phyloP scores from a whole-genome alignment of 805 yeast genomes.

The Metschnikowia koreensis region DNA sequence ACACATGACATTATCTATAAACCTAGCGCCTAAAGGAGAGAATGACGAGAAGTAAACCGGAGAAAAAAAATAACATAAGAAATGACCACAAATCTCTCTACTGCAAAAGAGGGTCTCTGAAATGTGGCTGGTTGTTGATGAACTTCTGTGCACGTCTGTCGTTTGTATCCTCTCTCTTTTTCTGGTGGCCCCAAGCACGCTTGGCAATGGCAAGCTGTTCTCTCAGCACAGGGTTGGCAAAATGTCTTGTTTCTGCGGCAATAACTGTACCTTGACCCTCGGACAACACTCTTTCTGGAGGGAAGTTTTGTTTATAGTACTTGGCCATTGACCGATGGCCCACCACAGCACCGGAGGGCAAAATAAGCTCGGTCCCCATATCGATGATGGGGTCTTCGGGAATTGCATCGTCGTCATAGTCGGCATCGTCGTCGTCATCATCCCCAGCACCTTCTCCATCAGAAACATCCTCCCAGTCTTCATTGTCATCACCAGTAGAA shows the following conservation, averaged over 20 bases:
- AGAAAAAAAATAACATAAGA: too few species aligned
- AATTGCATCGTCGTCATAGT: constrained; percentile 27
- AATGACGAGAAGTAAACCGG: not conserved
- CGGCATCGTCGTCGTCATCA: constrained; percentile 18
- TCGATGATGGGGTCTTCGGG: constrained; percentile 33
- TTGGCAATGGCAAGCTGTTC: constrained; percentile 43
- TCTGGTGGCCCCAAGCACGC: constrained; percentile 60
- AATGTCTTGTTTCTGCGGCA: constrained; percentile 52
- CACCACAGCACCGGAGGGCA: constrained; percentile 41
- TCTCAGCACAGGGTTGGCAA: constrained; percentile 40
- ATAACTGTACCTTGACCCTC: constrained; percentile 46
- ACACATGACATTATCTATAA: not conserved
- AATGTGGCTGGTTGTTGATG: constrained; percentile 79
- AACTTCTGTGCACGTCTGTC: constrained; percentile 65
- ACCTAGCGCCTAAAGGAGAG: not conserved
- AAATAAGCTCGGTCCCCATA: constrained; percentile 38
- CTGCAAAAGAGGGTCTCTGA: constrained; percentile 42
- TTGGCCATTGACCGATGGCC: constrained; percentile 45
- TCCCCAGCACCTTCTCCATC: constrained; percentile 21
- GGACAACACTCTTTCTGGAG: constrained; percentile 41
- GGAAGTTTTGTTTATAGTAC: constrained; percentile 43
- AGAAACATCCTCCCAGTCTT: constrained; percentile 44
- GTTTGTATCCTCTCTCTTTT: constrained; percentile 48
- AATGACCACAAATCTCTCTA: constrained; percentile 10
- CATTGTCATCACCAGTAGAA: constrained; percentile 11